Evolutionary conservation across 2,329 filamentous ascomycete species (phyloP).

Genomic region (Phoma sp.): DNA sequence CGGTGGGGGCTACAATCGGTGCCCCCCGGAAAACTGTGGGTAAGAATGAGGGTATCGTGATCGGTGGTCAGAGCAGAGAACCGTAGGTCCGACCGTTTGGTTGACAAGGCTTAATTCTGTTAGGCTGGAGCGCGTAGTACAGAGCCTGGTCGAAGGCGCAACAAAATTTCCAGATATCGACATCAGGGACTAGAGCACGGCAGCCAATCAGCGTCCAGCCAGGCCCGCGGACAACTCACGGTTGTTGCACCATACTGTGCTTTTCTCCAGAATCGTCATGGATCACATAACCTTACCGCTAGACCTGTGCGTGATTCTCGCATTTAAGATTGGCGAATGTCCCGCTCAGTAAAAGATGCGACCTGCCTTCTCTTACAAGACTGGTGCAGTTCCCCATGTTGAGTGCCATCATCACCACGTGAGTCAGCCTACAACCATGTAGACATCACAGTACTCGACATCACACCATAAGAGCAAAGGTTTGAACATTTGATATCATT

Average conservation of each 20-base stretch:
- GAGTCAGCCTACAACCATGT: background rate
- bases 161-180: slow-evolving; percentile 15
- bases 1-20: slow-evolving; percentile 21
- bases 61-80: background rate
- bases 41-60: slow-evolving; percentile 29
- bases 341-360: background rate
- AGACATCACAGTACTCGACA: slow-evolving; percentile 25
- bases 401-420: background rate
- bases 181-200: slow-evolving; percentile 14
- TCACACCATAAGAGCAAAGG: background rate
- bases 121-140: background rate
- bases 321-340: background rate
- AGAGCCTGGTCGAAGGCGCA: background rate
- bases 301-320: background rate
- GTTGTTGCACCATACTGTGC: slow-evolving; percentile 9
- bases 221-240: background rate
- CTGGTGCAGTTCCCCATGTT: no score
- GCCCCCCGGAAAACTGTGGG: slow-evolving; percentile 31
- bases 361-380: background rate
- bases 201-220: slow-evolving; percentile 22
- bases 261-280: slow-evolving; percentile 22
- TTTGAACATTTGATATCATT: slow-evolving; percentile 7
- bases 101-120: background rate
- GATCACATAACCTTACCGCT: background rate
- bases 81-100: background rate